A percentile compares a stretch with the other conserved stretches of the same genome.
These are phyloP conservation scores for Monosporascus ibericus DNA, from an alignment of 2,329 filamentous ascomycete species.

Conservation along the genomic window DNA sequence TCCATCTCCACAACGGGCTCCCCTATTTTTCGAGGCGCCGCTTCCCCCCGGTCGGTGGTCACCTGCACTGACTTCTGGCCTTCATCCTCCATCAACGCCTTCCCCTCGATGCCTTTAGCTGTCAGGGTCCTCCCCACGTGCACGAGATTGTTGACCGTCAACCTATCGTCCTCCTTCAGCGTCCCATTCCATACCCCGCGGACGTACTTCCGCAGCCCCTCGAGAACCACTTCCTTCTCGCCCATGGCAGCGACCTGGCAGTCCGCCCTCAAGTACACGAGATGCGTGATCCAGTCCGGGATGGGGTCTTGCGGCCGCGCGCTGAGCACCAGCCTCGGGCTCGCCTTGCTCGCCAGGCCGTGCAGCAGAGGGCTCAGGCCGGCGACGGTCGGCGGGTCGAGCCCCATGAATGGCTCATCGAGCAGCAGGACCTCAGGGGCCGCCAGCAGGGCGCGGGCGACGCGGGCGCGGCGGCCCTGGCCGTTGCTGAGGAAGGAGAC, in stretches of 20 bases:
- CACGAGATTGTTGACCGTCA: conserved; percentile 41
- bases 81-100: conserved; percentile 26
- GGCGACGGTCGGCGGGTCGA: conserved; percentile 77
- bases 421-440: conserved; percentile 76
- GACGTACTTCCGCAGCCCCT: conserved; percentile 43
- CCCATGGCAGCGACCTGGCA: conserved; percentile 63
- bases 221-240: conserved; percentile 55
- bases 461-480: conserved; percentile 79
- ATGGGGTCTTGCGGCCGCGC: conserved; percentile 80
- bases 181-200: conserved; percentile 38
- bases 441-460: conserved; percentile 76
- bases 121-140: conserved; percentile 46
- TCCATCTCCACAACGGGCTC: conserved; percentile 81
- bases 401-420: conserved; percentile 93
- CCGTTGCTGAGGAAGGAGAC: conserved; percentile 91
- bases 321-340: conserved; percentile 69
- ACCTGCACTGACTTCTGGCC: conserved; percentile 12
- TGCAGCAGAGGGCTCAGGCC: conserved; percentile 66
- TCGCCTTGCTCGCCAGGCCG: conserved; percentile 57
- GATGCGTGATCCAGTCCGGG: conserved; percentile 84
- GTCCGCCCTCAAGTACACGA: conserved; percentile 65
- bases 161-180: conserved; percentile 37
- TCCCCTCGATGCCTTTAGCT: conserved; percentile 30
- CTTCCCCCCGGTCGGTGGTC: conserved; percentile 7
- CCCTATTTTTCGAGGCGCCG: conserved; percentile 32